A percentile compares a stretch with the other conserved stretches of the same genome.
These are phyloP conservation scores for Monosporascus sp. DNA, from an alignment of 2,329 filamentous ascomycete genomes.

Conservation along the genomic window DNA sequence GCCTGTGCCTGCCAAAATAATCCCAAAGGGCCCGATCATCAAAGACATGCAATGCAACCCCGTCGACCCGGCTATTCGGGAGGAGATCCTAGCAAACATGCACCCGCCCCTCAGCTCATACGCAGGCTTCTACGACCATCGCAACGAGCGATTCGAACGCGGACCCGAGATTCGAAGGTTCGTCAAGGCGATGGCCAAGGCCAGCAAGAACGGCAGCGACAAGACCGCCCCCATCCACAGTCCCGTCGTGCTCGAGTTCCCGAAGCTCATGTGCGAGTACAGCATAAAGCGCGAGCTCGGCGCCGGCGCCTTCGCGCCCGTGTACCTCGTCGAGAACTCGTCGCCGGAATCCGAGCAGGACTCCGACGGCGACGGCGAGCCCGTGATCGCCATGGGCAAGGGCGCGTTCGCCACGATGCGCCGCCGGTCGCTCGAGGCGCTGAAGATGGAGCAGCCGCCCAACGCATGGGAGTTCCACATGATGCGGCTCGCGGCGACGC, in stretches of 20 bases:
- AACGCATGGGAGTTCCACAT: slow-evolving; percentile 96
- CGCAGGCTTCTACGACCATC: slow-evolving; percentile 73
- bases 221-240: slow-evolving; percentile 54
- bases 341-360: slow-evolving; percentile 42
- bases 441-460: slow-evolving; percentile 92
- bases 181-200: slow-evolving; percentile 61
- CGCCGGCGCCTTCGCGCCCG: slow-evolving; percentile 89
- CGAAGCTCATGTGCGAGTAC: slow-evolving; percentile 62
- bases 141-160: slow-evolving; percentile 57
- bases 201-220: slow-evolving; percentile 53
- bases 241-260: slow-evolving; percentile 64
- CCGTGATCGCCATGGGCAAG: slow-evolving; percentile 53
- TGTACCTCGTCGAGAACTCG: slow-evolving; percentile 84
- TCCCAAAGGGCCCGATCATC: slow-evolving; percentile 67
- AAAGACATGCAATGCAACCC: slow-evolving; percentile 84
- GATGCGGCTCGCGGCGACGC: slow-evolving; percentile 74
- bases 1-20: slow-evolving; percentile 30
- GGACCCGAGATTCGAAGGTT: slow-evolving; percentile 77
- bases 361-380: slow-evolving; percentile 33
- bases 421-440: slow-evolving; percentile 66
- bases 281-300: slow-evolving; percentile 81
- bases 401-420: slow-evolving; percentile 52
- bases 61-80: slow-evolving; percentile 69
- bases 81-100: slow-evolving; percentile 68
- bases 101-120: slow-evolving; percentile 71